Conservation (phyloP, 1,139 yeast species). For the Kodamaea fungicola region DNA sequence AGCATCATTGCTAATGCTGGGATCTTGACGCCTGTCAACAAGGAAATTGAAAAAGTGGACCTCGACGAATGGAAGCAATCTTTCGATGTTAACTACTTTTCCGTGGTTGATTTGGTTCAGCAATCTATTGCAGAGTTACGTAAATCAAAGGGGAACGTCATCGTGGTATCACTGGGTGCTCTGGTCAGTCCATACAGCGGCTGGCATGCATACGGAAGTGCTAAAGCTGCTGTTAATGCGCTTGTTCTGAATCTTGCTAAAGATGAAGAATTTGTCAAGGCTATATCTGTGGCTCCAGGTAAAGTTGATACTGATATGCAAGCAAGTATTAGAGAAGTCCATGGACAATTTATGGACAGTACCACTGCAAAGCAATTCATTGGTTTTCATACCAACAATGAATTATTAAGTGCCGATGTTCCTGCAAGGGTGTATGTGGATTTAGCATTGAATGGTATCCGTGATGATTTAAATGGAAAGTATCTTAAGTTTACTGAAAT, state of each 20-base stretch:
- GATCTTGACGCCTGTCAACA: constrained; percentile 71
- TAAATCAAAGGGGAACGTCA: constrained; percentile 53
- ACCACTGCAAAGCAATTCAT: constrained; percentile 56
- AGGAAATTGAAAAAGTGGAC: constrained; percentile 44
- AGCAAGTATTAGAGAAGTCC: constrained; percentile 59
- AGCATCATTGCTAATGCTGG: constrained; percentile 88
- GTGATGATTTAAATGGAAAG: constrained; percentile 53
- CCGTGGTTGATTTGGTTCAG: constrained; percentile 63
- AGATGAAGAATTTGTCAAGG: constrained; percentile 59
- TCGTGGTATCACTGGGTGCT: constrained; percentile 88
- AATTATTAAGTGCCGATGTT: constrained; percentile 59
- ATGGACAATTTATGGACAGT: constrained; percentile 54
- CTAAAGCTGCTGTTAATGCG: constrained; percentile 87
- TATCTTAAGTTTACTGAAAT: constrained; percentile 50
- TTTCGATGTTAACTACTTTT: constrained; percentile 76
- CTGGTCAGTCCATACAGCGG: constrained; percentile 57
- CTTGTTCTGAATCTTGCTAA: constrained; percentile 60
- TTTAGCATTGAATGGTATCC: constrained; percentile 58
- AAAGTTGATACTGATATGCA: constrained; percentile 92
- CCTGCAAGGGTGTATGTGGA: constrained; percentile 71
- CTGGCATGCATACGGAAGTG: constrained; percentile 88
- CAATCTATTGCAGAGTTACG: constrained; percentile 58
- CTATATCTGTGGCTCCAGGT: constrained; percentile 85
- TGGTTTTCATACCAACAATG: constrained; percentile 51
- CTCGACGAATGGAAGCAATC: constrained; percentile 58